Percentiles rank a stretch among this genome's conserved stretches.
Evolutionary conservation across 2,329 filamentous ascomycete species (phyloP).

Genomic region (Thielaviopsis punctulata): DNA sequence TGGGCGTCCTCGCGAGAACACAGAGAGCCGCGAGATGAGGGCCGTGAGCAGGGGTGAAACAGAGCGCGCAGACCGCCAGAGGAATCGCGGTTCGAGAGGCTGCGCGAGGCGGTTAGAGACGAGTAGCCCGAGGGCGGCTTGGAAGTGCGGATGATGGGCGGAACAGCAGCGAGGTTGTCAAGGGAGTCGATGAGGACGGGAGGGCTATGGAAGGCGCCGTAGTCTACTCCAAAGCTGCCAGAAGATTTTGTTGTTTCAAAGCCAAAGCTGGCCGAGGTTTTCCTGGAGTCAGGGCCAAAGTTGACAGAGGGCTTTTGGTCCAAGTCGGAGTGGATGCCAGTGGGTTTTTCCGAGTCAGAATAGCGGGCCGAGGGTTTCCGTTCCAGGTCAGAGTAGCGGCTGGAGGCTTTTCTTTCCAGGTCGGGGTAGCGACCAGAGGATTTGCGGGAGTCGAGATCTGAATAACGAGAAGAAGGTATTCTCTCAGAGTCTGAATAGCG

Average conservation of each 20-base stretch:
- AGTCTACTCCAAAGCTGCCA: slow-evolving; percentile 54
- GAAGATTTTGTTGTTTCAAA: too few species aligned
- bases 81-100: slow-evolving; percentile 32
- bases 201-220: slow-evolving; percentile 44
- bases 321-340: too few species aligned
- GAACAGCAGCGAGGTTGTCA: slow-evolving; percentile 41
- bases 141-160: slow-evolving; percentile 65
- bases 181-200: slow-evolving; percentile 25
- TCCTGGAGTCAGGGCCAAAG: too few species aligned
- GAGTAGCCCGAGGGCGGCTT: slow-evolving; percentile 67
- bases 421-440: too few species aligned
- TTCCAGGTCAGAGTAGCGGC: too few species aligned
- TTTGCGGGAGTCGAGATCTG: too few species aligned
- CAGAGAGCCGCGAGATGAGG: slow-evolving; percentile 40
- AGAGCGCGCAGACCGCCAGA: slow-evolving; percentile 39
- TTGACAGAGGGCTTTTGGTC: too few species aligned
- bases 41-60: slow-evolving; percentile 38
- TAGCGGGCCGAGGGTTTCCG: background rate
- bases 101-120: slow-evolving; percentile 46
- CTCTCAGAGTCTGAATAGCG: too few species aligned
- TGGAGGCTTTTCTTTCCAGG: too few species aligned
- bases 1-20: slow-evolving; percentile 38
- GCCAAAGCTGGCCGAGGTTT: too few species aligned
- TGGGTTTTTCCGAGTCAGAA: too few species aligned
- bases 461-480: too few species aligned